Percentiles rank a stretch among this genome's conserved stretches.
Evolutionary conservation across 768 basidiomycete genomes (phyloP).

Genomic region (Lactarius vividus): DNA sequence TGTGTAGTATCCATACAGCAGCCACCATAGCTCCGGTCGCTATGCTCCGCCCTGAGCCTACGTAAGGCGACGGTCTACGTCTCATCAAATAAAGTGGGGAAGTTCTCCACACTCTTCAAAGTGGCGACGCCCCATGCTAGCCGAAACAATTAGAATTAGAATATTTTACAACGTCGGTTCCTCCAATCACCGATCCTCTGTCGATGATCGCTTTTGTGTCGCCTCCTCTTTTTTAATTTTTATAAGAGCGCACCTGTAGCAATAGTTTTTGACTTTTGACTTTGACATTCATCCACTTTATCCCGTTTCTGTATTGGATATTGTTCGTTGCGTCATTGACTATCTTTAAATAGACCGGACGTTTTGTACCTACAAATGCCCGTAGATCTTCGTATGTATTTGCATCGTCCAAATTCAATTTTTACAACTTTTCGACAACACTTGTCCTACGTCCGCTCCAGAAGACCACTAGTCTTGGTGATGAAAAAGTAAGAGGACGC

Average conservation of each 20-base stretch:
- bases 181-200: not conserved
- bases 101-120: not conserved
- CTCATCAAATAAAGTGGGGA: not conserved
- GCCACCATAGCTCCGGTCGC: conserved; percentile 18
- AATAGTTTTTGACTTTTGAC: conserved; percentile 13
- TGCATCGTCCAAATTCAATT: conserved; percentile 4
- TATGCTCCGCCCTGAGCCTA: conserved; percentile 13
- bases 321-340: conserved; percentile 1
- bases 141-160: not conserved
- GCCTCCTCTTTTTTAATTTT: not conserved
- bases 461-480: conserved; percentile 9
- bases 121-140: not conserved
- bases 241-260: conserved; percentile 13
- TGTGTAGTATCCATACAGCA: conserved; percentile 19
- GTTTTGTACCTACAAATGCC: not conserved
- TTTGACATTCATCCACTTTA: not conserved
- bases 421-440: not conserved
- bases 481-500: conserved; percentile 29
- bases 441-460: not conserved
- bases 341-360: conserved; percentile 13
- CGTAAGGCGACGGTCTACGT: not conserved
- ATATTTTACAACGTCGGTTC: not conserved
- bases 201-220: conserved; percentile 8
- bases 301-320: conserved; percentile 5
- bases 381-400: conserved; percentile 12